phyloP scores from a whole-genome alignment of 495 filamentous ascomycete genomes.

The Daldinia childiae region DNA sequence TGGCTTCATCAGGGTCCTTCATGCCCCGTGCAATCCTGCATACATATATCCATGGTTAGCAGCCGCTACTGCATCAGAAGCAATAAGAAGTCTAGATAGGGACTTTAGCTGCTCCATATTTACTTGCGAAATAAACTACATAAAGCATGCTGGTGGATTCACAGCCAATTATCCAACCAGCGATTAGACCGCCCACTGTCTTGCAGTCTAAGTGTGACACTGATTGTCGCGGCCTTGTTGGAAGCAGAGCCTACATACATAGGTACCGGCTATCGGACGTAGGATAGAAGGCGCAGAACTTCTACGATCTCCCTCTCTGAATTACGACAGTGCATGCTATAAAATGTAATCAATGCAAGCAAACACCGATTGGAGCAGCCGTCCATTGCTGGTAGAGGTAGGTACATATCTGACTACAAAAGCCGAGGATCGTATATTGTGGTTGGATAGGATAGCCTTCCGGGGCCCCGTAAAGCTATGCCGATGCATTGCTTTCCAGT shows the following conservation, averaged over 20 bases:
- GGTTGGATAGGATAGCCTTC: constrained; percentile 32
- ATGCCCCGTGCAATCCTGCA: constrained; percentile 29
- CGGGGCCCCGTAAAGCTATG: constrained; percentile 19
- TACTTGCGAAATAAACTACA: constrained; percentile 19
- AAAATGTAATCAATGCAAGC: constrained; percentile 25
- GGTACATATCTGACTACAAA: constrained; percentile 3
- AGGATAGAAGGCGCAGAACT: constrained; percentile 33
- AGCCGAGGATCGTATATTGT: constrained; percentile 16
- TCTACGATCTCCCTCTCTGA: constrained; percentile 25
- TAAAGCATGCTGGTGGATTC: constrained; percentile 22
- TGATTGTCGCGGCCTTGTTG: constrained; percentile 23
- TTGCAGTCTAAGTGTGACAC: constrained; percentile 35
- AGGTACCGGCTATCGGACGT: constrained; percentile 38
- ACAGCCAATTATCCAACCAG: background rate
- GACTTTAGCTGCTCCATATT: constrained; percentile 15
- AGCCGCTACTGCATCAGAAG: constrained; percentile 28
- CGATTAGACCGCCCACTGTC: constrained; percentile 19
- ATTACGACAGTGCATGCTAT: constrained; percentile 8
- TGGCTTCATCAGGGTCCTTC: constrained; percentile 26
- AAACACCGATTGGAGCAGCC: constrained; percentile 17
- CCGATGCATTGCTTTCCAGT: background rate
- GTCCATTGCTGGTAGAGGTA: constrained; percentile 14
- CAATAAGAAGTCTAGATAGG: constrained; percentile 24
- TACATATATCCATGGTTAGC: constrained; percentile 18
- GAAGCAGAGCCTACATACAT: constrained; percentile 25